Evolutionary conservation across 2,329 filamentous ascomycete species (phyloP).

Genomic region (Pseudogymnoascus sp.): DNA sequence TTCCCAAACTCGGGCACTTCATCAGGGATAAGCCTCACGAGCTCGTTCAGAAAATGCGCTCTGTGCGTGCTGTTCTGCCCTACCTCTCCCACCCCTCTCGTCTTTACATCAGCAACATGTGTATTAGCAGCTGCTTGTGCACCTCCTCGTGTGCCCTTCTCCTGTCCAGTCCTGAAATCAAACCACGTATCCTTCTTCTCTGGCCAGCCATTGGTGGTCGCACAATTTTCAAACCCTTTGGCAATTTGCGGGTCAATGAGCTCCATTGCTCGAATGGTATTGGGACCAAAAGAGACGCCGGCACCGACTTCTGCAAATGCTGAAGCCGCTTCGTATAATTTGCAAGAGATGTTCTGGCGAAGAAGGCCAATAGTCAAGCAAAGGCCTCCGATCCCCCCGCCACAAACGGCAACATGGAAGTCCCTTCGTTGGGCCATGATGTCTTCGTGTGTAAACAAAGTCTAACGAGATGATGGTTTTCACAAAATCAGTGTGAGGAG

Average conservation of each 20-base stretch:
- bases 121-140: neutral
- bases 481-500: neutral
- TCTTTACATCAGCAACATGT: conserved; percentile 7
- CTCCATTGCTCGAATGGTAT: conserved; percentile 24
- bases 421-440: conserved; percentile 14
- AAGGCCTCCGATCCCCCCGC: conserved; percentile 27
- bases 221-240: conserved; percentile 20
- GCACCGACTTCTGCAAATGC: conserved; percentile 29
- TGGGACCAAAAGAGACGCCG: conserved; percentile 27
- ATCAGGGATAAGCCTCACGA: conserved; percentile 33
- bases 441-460: neutral
- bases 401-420: conserved; percentile 27
- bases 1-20: conserved; percentile 30
- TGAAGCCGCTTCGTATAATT: conserved; percentile 25
- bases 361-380: conserved; percentile 25
- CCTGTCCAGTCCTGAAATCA: conserved; percentile 21
- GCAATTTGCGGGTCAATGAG: conserved; percentile 24
- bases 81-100: conserved; percentile 6
- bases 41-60: conserved; percentile 26
- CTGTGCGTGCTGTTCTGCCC: conserved; percentile 25
- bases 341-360: conserved; percentile 24
- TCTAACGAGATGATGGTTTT: neutral
- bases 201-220: conserved; percentile 21
- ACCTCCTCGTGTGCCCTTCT: neutral
- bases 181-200: conserved; percentile 24